Conservation (phyloP, 208 protist species). For the Trypanosoma platydactyli region DNA sequence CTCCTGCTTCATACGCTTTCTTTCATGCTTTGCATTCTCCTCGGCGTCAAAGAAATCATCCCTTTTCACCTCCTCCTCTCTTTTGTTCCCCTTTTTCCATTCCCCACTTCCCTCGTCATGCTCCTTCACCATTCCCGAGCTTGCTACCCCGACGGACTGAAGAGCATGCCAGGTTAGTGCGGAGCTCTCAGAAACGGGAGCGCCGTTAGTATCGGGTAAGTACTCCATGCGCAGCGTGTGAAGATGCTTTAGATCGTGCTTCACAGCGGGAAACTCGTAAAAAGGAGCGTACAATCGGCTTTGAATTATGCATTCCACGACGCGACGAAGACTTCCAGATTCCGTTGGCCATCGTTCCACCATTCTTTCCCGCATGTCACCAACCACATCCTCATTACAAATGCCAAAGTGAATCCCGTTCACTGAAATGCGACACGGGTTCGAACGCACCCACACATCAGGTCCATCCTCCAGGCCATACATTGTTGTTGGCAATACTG, state of each 20-base stretch:
- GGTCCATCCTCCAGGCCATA: conserved; percentile 66
- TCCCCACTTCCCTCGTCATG: too few relatives aligned
- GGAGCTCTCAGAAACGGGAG: background rate
- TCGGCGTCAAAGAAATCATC: background rate
- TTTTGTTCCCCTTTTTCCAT: too few relatives aligned
- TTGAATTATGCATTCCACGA: conserved; percentile 70
- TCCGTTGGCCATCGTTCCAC: conserved; percentile 71
- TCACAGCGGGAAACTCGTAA: conserved; percentile 46
- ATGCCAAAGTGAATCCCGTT: conserved; percentile 86
- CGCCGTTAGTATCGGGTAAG: conserved; percentile 34
- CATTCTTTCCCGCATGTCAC: conserved; percentile 69
- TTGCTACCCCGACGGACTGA: background rate
- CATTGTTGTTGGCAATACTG: conserved; percentile 77
- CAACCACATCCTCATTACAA: conserved; percentile 79
- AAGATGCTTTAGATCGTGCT: conserved; percentile 65
- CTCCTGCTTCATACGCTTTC: conserved; percentile 24
- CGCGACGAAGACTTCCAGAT: conserved; percentile 76
- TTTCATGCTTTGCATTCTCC: background rate
- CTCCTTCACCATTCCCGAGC: too few relatives aligned
- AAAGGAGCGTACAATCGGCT: conserved; percentile 76
- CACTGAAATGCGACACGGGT: conserved; percentile 75
- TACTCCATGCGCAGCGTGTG: conserved; percentile 56
- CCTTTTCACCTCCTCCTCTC: background rate
- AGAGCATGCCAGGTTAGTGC: conserved; percentile 18
- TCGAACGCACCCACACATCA: conserved; percentile 72